A percentile compares a stretch with the other conserved stretches of the same genome.
These are phyloP conservation scores for Aleurites moluccanus DNA, from an alignment of 441 rosid genomes.

Conservation along the genomic window DNA sequence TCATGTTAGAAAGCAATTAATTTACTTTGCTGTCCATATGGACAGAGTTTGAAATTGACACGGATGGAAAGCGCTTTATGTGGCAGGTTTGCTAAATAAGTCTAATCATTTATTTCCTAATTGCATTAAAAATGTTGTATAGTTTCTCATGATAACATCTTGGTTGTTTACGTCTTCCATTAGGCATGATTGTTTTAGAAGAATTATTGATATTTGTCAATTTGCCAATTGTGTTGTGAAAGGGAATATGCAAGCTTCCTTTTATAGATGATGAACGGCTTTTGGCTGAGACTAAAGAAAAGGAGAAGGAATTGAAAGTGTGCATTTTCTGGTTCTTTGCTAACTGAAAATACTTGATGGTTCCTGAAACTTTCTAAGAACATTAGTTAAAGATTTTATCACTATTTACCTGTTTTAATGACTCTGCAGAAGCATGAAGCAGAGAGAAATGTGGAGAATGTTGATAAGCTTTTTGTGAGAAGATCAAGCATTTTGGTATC, in stretches of 20 bases:
- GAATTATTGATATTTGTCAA: not conserved
- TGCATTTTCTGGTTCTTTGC: not conserved
- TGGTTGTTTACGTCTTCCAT: not conserved
- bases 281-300: constrained; percentile 5
- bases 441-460: constrained; percentile 12
- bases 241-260: constrained; percentile 34
- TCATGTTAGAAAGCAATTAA: not conserved
- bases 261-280: constrained; percentile 32
- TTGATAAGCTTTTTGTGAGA: constrained; percentile 13
- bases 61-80: constrained; percentile 25
- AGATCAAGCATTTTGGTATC: constrained; percentile 1
- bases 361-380: not conserved
- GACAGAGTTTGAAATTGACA: constrained; percentile 23
- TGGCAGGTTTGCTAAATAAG: constrained; percentile 28
- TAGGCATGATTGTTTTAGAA: not conserved
- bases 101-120: not conserved
- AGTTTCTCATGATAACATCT: no score
- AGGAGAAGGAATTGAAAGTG: constrained; percentile 28
- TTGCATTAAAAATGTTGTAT: no score
- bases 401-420: not conserved
- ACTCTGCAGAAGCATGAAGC: constrained; percentile 18
- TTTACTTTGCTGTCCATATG: not conserved
- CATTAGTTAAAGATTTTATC: no score
- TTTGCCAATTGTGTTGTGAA: not conserved
- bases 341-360: not conserved